Evolutionary conservation across 208 protist genomes (phyloP), one percentile per base, ranked within the genome.

Genomic region (Histomonas meleagridis): DNA sequence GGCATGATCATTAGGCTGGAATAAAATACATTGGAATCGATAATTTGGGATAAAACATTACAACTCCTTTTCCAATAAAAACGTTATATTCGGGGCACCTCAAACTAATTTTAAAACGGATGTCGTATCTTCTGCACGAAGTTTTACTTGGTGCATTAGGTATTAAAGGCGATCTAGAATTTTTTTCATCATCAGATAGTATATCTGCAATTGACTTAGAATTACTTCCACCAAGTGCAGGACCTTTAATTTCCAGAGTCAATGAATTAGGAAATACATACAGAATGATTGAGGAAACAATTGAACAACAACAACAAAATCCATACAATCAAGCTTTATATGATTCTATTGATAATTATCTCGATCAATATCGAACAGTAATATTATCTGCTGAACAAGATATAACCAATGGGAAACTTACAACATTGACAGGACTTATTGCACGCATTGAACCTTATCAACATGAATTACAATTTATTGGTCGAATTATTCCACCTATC

Each of bases 291-390:
- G 76, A 86, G 55, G 76, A 86, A 38, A 48, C 76, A n/a, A 86
- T 46, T 32, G n/a, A 86, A 86, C 46, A 86, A 86, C 76, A 86
- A 38, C 43, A 43, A 86, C 16, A 46, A 32, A 86, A 86, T 86
- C 76, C 76, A 9, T 86, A 86, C 38, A 46, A 46, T 9, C 76
- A 86, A 86, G 76, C 76, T 14, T 32, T 86, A 32, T 86, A 51
- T 7, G 76, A 86, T 55, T 86, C 76, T 35, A 48, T 86, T 16
- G 76, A 86, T 26, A 86, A 35, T 86, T 86, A 86, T 38, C 38
- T 86, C 2, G 76, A 86, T 86, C 46, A 43, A 86, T 86, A 86
- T 55, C 40, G 76, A 38, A 46, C 76, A 86, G 21, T 46, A 38
- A 49, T 86, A 18, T 55, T 86, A 38, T 26, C 51, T 38, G 76